Evolutionary conservation across 208 protist genomes (phyloP), one percentile per base, ranked within the genome.

Genomic region (Wallacemonas sp.): DNA sequence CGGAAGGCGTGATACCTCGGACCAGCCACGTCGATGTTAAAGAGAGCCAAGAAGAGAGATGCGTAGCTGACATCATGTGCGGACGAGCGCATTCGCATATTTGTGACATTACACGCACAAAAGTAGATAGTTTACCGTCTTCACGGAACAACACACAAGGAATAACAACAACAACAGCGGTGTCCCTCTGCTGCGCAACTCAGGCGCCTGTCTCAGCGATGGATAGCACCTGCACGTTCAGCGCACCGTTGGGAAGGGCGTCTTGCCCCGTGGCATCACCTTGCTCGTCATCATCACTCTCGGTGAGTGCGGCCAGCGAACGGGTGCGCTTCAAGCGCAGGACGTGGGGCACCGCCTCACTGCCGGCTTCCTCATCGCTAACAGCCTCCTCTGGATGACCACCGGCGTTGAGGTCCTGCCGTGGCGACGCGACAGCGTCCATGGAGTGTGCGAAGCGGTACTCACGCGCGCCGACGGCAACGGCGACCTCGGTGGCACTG

Each of bases 381-480:
- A 5, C 29, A 13, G 6, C 10, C 24, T 34, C 9, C 50, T 13
- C 29, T 57, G 33, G 29, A 57, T 8, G n/a, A n/a, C n/a, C n/a
- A n/a, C n/a, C n/a, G n/a, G n/a, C n/a, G n/a, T n/a, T n/a, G n/a
- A n/a, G n/a, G n/a, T n/a, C n/a, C n/a, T n/a, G n/a, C n/a, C n/a
- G n/a, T n/a, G n/a, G n/a, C n/a, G n/a, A n/a, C n/a, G n/a, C n/a
- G n/a, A n/a, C n/a, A n/a, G n/a, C n/a, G n/a, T n/a, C n/a, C n/a
- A n/a, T n/a, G n/a, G n/a, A n/a, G n/a, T n/a, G n/a, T 0, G 32
- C 22, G 55, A 62, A 54, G 24, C 3, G 38, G 57, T 70, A 79
- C 5, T 29, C 29, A 34, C 64, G 63, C 22, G 57, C 42, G 19
- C 73, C 78, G 37, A 71, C 45, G 19, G 69, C 59, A 1, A 71